phyloP scores from a whole-genome alignment of 2,329 filamentous ascomycete genomes.

The Colletotrichum noveboracense region DNA sequence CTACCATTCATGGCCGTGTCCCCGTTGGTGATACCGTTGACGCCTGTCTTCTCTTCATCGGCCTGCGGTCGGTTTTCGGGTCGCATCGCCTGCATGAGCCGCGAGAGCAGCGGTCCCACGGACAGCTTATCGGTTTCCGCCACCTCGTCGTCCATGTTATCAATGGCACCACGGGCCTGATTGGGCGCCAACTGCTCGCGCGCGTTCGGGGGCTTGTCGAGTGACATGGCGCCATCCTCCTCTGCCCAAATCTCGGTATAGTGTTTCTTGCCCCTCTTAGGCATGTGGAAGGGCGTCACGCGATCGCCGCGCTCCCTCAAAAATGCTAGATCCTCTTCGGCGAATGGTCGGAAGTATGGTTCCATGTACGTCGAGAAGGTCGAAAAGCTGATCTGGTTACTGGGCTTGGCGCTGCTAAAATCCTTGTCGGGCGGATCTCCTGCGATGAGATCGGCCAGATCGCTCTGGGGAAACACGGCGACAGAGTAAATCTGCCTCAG shows the following conservation, averaged over 20 bases:
- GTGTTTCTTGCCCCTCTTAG: slow-evolving; percentile 80
- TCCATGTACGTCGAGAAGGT: slow-evolving; percentile 95
- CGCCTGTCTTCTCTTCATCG: slow-evolving; percentile 61
- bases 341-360: slow-evolving; percentile 86
- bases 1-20: slow-evolving; percentile 59
- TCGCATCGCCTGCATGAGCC: slow-evolving; percentile 80
- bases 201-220: slow-evolving; percentile 68
- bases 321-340: slow-evolving; percentile 93
- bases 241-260: slow-evolving; percentile 94
- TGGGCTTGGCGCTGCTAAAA: slow-evolving; percentile 92
- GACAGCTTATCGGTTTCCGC: slow-evolving; percentile 90
- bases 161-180: slow-evolving; percentile 82
- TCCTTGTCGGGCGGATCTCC: slow-evolving; percentile 92
- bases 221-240: slow-evolving; percentile 81
- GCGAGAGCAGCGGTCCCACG: slow-evolving; percentile 82
- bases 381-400: slow-evolving; percentile 90
- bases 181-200: slow-evolving; percentile 77
- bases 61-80: slow-evolving; percentile 69
- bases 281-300: slow-evolving; percentile 82
- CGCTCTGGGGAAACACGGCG: slow-evolving; percentile 78
- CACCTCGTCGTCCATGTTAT: slow-evolving; percentile 85
- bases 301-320: slow-evolving; percentile 89
- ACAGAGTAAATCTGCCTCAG: slow-evolving; percentile 90
- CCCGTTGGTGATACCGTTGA: slow-evolving; percentile 57
- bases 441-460: slow-evolving; percentile 84